Conservation (phyloP, 2,329 filamentous ascomycete genomes). For the Hymenoscyphus repandus region DNA sequence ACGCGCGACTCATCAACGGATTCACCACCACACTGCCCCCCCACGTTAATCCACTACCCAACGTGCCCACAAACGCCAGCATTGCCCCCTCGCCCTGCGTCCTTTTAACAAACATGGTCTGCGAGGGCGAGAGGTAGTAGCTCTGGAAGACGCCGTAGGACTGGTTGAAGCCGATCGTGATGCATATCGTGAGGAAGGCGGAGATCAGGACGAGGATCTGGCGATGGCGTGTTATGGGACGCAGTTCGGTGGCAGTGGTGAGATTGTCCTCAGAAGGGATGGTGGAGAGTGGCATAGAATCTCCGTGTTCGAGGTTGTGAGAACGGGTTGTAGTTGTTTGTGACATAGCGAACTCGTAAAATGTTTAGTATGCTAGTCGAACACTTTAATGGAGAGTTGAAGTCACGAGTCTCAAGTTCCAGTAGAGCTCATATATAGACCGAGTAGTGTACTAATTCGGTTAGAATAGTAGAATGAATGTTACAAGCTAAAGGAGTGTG, state of each 20-base stretch:
- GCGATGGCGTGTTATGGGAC: slow-evolving; percentile 28
- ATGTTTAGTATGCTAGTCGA: no score
- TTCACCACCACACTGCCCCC: slow-evolving; percentile 44
- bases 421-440: no score
- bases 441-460: no score
- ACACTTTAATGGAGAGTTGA: no score
- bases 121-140: slow-evolving; percentile 39
- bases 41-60: slow-evolving; percentile 45
- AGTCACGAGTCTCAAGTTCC: no score
- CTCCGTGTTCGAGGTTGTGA: no score
- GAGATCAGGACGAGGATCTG: slow-evolving; percentile 40
- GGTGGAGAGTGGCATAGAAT: no score
- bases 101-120: slow-evolving; percentile 35
- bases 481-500: no score
- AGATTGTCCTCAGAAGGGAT: no score
- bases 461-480: no score
- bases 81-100: slow-evolving; percentile 37
- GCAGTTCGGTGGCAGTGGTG: slow-evolving; percentile 11
- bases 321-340: no score
- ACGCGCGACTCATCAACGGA: slow-evolving; percentile 30
- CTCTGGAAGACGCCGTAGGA: slow-evolving; percentile 45
- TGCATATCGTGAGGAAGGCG: slow-evolving; percentile 39
- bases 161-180: slow-evolving; percentile 46
- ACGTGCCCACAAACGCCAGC: slow-evolving; percentile 43
- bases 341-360: no score